Conservation (phyloP, 495 filamentous ascomycete genomes). For the Emericellopsis terricola region DNA sequence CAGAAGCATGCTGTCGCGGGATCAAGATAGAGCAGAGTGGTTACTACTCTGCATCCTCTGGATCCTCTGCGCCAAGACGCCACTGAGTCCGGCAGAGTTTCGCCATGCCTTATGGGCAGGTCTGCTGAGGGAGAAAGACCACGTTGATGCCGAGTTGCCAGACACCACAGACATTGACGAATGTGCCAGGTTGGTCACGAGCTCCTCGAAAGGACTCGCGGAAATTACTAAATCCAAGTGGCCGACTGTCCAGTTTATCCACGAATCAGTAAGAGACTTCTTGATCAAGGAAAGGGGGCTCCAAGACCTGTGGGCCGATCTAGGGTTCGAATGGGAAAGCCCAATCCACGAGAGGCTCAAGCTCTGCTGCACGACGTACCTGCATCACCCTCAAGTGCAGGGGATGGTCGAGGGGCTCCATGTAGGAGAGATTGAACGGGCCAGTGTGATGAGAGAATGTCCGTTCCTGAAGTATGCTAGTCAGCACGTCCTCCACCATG, state of each 20-base stretch:
- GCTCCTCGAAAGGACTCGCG: slow-evolving; percentile 17
- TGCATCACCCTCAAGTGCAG: not conserved
- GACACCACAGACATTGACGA: not conserved
- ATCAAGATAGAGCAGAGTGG: slow-evolving; percentile 9
- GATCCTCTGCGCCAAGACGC: slow-evolving; percentile 16
- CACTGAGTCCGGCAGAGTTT: slow-evolving; percentile 14
- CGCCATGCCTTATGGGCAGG: slow-evolving; percentile 21
- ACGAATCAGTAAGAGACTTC: slow-evolving; percentile 24
- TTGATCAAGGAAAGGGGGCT: slow-evolving; percentile 1
- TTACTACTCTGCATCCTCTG: slow-evolving; percentile 21
- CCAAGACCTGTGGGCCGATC: not conserved
- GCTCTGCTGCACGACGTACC: not conserved
- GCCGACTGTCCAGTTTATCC: slow-evolving; percentile 21
- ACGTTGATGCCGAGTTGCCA: slow-evolving; percentile 4
- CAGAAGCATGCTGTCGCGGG: slow-evolving; percentile 16
- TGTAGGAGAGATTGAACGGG: not conserved
- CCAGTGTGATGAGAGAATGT: slow-evolving; percentile 5
- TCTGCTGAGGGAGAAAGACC: slow-evolving; percentile 7
- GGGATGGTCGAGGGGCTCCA: not conserved
- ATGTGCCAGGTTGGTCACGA: slow-evolving; percentile 12
- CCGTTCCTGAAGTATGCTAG: slow-evolving; percentile 29
- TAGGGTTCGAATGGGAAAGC: not conserved
- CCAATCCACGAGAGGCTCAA: not conserved
- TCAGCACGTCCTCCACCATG: slow-evolving; percentile 24
- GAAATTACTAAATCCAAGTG: slow-evolving; percentile 11